phyloP scores from a whole-genome alignment of 2,329 filamentous ascomycete genomes.

The Pseudogymnoascus sp. region DNA sequence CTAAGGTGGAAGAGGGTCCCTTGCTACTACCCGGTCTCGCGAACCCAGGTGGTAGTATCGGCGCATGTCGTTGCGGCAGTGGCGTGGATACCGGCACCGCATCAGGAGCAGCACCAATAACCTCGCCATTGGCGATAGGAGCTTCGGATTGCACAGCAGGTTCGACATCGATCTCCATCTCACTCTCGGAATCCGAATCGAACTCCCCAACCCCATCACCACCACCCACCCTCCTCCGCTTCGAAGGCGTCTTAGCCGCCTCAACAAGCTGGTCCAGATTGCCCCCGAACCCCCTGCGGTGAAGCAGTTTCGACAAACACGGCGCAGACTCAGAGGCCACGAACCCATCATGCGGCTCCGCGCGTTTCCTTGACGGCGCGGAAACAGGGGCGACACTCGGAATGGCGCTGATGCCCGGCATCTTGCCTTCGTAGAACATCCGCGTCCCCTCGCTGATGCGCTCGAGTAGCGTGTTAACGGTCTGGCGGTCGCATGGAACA shows the following conservation, averaged over 20 bases:
- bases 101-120: not conserved
- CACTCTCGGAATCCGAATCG: conserved; percentile 45
- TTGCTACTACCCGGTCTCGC: not conserved
- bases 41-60: conserved; percentile 3
- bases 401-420: conserved; percentile 40
- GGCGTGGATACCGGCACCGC: conserved; percentile 15
- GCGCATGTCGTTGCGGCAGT: conserved; percentile 14
- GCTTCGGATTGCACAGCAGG: conserved; percentile 24
- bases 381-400: conserved; percentile 27
- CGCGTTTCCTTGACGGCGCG: conserved; percentile 21
- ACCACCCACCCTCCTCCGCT: not conserved
- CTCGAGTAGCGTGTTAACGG: conserved; percentile 41
- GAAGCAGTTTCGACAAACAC: conserved; percentile 58
- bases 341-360: conserved; percentile 32
- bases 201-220: not conserved
- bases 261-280: conserved; percentile 53
- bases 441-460: conserved; percentile 47
- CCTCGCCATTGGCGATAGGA: not conserved
- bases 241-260: conserved; percentile 45
- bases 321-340: conserved; percentile 51
- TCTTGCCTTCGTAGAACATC: conserved; percentile 43
- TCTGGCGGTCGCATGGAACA: conserved; percentile 46
- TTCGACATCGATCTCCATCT: conserved; percentile 42
- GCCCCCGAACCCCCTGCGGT: conserved; percentile 50
- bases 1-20: not conserved